Conservation (phyloP, 768 basidiomycete genomes). For the Tylopilus rubrobrunneus region DNA sequence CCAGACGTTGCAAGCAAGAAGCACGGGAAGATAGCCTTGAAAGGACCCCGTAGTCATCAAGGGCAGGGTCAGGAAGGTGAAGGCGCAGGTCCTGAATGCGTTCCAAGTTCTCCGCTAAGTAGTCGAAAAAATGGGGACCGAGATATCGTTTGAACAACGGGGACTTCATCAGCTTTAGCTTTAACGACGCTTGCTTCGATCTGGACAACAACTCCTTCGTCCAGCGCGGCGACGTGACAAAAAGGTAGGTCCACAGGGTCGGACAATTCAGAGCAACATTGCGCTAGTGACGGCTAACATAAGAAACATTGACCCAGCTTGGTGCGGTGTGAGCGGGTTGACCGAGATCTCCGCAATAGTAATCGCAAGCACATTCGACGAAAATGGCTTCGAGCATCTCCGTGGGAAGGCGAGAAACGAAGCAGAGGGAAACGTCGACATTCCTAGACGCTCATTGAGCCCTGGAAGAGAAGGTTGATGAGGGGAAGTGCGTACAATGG, state of each 20-base stretch:
- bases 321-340: background rate
- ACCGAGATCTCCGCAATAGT: background rate
- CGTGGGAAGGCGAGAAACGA: background rate
- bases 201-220: background rate
- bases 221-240: background rate
- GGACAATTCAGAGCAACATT: background rate
- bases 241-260: background rate
- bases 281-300: background rate
- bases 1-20: background rate
- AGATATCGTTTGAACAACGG: too few species aligned
- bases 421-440: background rate
- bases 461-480: too few species aligned
- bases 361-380: background rate
- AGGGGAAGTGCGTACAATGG: too few species aligned
- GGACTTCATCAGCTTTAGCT: background rate
- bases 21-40: background rate
- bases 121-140: background rate
- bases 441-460: too few species aligned
- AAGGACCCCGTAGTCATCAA: background rate
- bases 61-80: background rate
- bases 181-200: background rate
- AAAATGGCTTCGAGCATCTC: background rate
- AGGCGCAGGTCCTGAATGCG: background rate
- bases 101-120: background rate
- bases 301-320: background rate